These are phyloP conservation scores for Ustilago lituana DNA, from an alignment of 1,284 basidiomycete genomes.

Conservation along the genomic window DNA sequence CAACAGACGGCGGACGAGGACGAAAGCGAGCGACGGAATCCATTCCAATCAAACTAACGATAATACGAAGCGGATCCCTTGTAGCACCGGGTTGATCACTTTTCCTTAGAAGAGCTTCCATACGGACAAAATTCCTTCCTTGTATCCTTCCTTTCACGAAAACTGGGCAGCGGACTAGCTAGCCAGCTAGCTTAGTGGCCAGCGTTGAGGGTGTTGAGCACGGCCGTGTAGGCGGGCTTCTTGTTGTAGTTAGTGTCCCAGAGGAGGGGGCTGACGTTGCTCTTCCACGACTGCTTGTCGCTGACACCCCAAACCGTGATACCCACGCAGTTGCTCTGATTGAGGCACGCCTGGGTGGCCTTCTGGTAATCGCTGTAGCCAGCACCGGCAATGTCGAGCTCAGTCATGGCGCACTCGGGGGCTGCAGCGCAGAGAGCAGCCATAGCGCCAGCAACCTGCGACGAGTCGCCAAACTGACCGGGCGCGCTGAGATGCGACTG, in stretches of 20 bases:
- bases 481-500: slow-evolving; percentile 19
- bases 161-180: too few relatives aligned
- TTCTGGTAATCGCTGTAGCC: background rate
- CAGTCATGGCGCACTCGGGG: slow-evolving; percentile 22
- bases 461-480: slow-evolving; percentile 12
- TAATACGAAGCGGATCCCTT: too few relatives aligned
- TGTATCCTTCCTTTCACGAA: background rate
- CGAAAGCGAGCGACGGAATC: too few relatives aligned
- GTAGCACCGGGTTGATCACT: too few relatives aligned
- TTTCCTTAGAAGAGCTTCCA: too few relatives aligned
- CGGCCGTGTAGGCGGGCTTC: slow-evolving; percentile 21
- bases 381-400: slow-evolving; percentile 24
- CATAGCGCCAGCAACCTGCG: slow-evolving; percentile 17
- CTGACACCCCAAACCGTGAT: slow-evolving; percentile 27
- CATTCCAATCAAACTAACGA: too few relatives aligned
- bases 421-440: slow-evolving; percentile 8
- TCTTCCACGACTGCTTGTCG: slow-evolving; percentile 15
- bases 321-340: slow-evolving; percentile 17
- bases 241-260: slow-evolving; percentile 21
- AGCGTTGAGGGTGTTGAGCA: slow-evolving; percentile 22
- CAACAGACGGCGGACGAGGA: too few relatives aligned
- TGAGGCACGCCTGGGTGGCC: slow-evolving; percentile 16
- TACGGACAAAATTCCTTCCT: background rate
- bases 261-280: slow-evolving; percentile 10
- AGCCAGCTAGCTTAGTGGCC: background rate